phyloP scores from a whole-genome alignment of 331 rosid species.

The Malus hybrid region DNA sequence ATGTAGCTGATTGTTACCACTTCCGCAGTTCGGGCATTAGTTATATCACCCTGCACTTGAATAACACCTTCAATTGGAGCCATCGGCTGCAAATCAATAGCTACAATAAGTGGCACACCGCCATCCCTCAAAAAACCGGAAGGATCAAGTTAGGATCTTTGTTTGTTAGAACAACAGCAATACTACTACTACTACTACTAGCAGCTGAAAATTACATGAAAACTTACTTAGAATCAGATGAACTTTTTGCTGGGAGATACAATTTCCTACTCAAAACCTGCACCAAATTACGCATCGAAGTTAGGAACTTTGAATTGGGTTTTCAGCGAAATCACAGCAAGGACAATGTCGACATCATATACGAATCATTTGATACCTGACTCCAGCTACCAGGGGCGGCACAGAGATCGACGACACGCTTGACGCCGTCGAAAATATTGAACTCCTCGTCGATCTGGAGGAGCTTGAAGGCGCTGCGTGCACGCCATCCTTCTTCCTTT shows the following conservation, averaged over 20 bases:
- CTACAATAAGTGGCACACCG: slow-evolving; percentile 84
- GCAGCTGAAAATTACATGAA: not conserved
- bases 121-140: slow-evolving; percentile 54
- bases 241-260: slow-evolving; percentile 79
- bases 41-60: slow-evolving; percentile 98
- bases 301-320: not conserved
- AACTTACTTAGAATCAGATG: slow-evolving; percentile 53
- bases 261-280: slow-evolving; percentile 87
- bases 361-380: slow-evolving; percentile 40
- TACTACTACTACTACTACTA: not conserved
- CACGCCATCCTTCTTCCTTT: slow-evolving; percentile 97
- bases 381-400: slow-evolving; percentile 99
- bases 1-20: slow-evolving; percentile 37
- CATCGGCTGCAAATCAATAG: slow-evolving; percentile 99
- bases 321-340: not conserved
- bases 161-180: not conserved
- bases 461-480: slow-evolving; percentile 79
- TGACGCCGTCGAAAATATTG: too few relatives aligned
- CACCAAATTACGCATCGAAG: not conserved
- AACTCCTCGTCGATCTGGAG: too few relatives aligned
- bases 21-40: slow-evolving; percentile 94
- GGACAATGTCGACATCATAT: not conserved
- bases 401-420: slow-evolving; percentile 26
- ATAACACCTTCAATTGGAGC: slow-evolving; percentile 99
- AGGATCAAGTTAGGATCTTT: slow-evolving; percentile 19